Evolutionary conservation across 2,329 filamentous ascomycete species (phyloP).

Genomic region (Hypoxylon rubiginosum): DNA sequence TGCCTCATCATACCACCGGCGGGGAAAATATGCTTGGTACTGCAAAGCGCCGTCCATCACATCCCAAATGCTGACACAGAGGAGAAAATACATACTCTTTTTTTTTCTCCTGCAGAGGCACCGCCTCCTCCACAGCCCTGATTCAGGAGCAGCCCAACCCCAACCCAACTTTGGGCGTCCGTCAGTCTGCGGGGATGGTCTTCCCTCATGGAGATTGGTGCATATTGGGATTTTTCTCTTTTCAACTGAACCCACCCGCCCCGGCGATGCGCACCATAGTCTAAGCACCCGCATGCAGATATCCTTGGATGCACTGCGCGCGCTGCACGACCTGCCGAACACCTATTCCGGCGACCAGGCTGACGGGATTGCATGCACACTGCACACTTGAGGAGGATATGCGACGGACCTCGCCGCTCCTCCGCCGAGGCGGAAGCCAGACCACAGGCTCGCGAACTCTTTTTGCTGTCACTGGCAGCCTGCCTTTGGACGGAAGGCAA

Average conservation of each 20-base stretch:
- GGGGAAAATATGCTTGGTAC: not conserved
- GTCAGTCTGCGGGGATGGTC: slow-evolving; percentile 9
- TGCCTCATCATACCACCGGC: slow-evolving; percentile 26
- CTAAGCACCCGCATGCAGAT: slow-evolving; percentile 8
- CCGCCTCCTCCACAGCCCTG: not conserved
- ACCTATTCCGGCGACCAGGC: not conserved
- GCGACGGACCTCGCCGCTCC: not conserved
- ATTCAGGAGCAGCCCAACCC: slow-evolving; percentile 10
- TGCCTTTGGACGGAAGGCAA: not conserved
- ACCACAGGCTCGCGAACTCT: not conserved
- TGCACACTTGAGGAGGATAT: not conserved
- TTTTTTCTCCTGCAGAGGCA: slow-evolving; percentile 14
- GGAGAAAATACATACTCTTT: not conserved
- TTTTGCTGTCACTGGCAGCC: not conserved
- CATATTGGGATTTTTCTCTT: slow-evolving; percentile 2
- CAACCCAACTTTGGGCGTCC: slow-evolving; percentile 5
- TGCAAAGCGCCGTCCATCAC: not conserved
- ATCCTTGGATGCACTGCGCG: not conserved
- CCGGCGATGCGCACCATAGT: not conserved
- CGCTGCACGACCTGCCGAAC: not conserved
- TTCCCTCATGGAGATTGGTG: not conserved
- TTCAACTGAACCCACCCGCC: not conserved
- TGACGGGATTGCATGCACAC: not conserved
- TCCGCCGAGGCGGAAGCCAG: not conserved
- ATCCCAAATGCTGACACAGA: not conserved